Conservation (phyloP, 164 flowering plant genomes). For the Nelumbo lutea region DNA sequence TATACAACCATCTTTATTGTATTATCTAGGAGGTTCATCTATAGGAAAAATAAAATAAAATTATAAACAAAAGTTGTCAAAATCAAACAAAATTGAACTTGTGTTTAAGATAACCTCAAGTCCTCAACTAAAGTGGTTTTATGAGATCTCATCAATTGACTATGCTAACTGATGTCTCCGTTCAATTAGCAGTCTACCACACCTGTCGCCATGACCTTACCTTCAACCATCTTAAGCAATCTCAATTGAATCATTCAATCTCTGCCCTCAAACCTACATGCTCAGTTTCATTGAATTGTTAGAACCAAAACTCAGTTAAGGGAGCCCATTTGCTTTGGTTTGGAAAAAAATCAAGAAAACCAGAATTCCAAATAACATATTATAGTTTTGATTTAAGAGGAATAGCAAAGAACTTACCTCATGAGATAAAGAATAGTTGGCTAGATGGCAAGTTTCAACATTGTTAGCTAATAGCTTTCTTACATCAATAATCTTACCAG, state of each 20-base stretch:
- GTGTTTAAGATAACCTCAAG: too few relatives aligned
- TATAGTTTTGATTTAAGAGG: neutral
- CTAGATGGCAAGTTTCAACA: slow-evolving; percentile 84
- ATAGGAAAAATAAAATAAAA: slow-evolving; percentile 6
- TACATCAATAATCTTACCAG: slow-evolving; percentile 87
- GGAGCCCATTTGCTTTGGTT: neutral
- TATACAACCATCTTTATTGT: slow-evolving; percentile 98
- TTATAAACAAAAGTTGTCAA: neutral
- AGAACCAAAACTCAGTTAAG: neutral
- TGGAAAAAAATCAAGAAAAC: neutral
- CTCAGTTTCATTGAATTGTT: neutral
- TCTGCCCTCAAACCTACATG: slow-evolving; percentile 63
- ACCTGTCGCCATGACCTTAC: slow-evolving; percentile 30
- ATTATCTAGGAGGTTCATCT: slow-evolving; percentile 96
- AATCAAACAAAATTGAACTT: too few relatives aligned
- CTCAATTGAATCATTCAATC: slow-evolving; percentile 63
- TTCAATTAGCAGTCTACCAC: too few relatives aligned
- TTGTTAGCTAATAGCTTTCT: slow-evolving; percentile 61
- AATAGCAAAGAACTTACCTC: slow-evolving; percentile 39
- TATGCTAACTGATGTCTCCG: too few relatives aligned
- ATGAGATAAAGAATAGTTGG: slow-evolving; percentile 78
- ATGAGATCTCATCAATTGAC: too few relatives aligned
- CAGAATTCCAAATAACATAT: neutral
- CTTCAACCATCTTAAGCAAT: slow-evolving; percentile 77
- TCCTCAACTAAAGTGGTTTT: neutral